phyloP scores from a whole-genome alignment of 2,329 filamentous ascomycete genomes.

The Scedosporium apiospermum region DNA sequence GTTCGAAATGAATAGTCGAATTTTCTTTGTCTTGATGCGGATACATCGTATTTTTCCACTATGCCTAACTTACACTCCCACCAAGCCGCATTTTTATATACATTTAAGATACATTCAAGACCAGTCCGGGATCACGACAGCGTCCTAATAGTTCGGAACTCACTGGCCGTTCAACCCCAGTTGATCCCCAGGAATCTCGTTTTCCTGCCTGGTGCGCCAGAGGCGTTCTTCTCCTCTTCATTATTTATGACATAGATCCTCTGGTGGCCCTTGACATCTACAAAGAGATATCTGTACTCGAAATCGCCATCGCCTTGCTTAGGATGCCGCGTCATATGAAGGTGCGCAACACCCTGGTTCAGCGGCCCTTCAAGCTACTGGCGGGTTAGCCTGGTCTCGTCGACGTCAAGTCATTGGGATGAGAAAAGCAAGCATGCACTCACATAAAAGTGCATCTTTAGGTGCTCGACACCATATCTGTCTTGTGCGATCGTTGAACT shows the following conservation, averaged over 20 bases:
- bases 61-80: too few species aligned
- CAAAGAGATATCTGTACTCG: constrained; percentile 68
- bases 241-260: constrained; percentile 55
- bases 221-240: constrained; percentile 27
- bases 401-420: not conserved
- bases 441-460: constrained; percentile 79
- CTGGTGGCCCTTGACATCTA: constrained; percentile 67
- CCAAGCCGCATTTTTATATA: not conserved
- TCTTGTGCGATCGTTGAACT: constrained; percentile 10
- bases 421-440: constrained; percentile 16
- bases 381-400: not conserved
- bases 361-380: constrained; percentile 64
- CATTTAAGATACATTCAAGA: not conserved
- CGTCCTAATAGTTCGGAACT: not conserved
- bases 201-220: constrained; percentile 24
- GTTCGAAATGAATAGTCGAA: too few species aligned
- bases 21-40: not conserved
- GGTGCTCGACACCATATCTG: constrained; percentile 41
- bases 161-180: constrained; percentile 31
- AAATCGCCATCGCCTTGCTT: constrained; percentile 49
- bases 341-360: constrained; percentile 61
- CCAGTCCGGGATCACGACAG: not conserved
- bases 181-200: constrained; percentile 54
- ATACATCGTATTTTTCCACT: too few species aligned
- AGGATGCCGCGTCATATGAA: constrained; percentile 66